Percentiles rank a stretch among this genome's conserved stretches.
Evolutionary conservation across 2,329 filamentous ascomycete genomes (phyloP).

Genomic region (Calonectria hawksworthii): DNA sequence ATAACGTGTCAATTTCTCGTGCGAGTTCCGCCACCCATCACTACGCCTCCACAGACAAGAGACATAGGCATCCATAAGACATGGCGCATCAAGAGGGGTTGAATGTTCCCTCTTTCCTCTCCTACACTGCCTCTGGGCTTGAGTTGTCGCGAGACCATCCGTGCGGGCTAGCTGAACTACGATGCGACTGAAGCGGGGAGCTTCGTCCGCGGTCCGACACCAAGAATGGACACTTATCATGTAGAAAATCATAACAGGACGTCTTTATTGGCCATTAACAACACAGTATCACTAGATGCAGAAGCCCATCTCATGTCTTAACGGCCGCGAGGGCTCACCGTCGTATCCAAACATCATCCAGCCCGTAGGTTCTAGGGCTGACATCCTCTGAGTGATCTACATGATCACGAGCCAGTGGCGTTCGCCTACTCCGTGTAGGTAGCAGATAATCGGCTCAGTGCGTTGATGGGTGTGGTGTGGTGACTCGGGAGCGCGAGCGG

Average conservation of each 20-base stretch:
- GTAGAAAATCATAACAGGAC: background rate
- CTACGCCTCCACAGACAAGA: background rate
- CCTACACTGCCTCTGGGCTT: background rate
- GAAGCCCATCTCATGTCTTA: background rate
- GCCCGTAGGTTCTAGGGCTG: background rate
- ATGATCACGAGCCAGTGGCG: background rate
- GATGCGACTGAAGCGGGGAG: background rate
- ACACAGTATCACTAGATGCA: background rate
- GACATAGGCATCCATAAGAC: background rate
- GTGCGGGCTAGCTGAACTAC: background rate
- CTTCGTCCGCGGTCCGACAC: background rate
- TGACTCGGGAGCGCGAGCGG: background rate
- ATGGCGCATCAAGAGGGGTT: background rate
- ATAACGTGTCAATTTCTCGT: slow-evolving; percentile 31
- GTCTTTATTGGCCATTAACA: background rate
- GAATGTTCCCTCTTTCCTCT: slow-evolving; percentile 12
- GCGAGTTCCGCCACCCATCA: slow-evolving; percentile 3
- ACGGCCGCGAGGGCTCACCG: background rate
- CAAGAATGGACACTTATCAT: background rate
- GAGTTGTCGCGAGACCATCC: background rate
- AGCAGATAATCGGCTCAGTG: background rate
- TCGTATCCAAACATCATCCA: background rate
- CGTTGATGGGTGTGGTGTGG: background rate
- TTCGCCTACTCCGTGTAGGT: background rate
- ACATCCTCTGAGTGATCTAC: background rate